A percentile compares a stretch with the other conserved stretches of the same genome.
These are phyloP conservation scores for Aspergillus neotritici DNA, from an alignment of 2,329 filamentous ascomycete genomes.

Conservation along the genomic window DNA sequence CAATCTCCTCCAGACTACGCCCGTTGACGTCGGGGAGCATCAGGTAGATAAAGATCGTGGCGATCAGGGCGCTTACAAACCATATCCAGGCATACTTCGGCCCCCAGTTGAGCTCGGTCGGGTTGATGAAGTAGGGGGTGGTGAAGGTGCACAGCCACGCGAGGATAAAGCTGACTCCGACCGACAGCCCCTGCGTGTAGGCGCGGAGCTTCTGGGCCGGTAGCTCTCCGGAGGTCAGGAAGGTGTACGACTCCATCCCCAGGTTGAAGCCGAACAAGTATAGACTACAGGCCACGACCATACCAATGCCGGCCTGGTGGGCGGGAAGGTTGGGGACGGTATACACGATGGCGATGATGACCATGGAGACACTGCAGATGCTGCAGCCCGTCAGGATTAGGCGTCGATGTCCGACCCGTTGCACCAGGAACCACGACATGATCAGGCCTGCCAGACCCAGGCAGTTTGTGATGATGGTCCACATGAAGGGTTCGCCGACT, in stretches of 20 bases:
- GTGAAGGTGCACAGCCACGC: constrained; percentile 31
- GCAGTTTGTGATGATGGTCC: constrained; percentile 47
- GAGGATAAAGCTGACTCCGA: constrained; percentile 45
- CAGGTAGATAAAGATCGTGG: constrained; percentile 19
- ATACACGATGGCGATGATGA: neutral
- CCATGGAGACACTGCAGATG: neutral
- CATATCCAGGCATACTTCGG: constrained; percentile 25
- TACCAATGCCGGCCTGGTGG: neutral
- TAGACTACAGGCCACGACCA: neutral
- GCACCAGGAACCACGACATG: neutral
- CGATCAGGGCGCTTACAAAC: constrained; percentile 13
- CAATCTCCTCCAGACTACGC: constrained; percentile 28
- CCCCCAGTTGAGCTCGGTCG: constrained; percentile 31
- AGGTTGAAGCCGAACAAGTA: neutral
- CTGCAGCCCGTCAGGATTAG: neutral
- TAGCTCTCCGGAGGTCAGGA: neutral
- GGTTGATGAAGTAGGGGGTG: constrained; percentile 38
- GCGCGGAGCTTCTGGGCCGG: neutral
- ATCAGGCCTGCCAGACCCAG: constrained; percentile 34
- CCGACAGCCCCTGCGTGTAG: constrained; percentile 26
- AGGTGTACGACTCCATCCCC: neutral
- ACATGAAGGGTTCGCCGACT: constrained; percentile 44
- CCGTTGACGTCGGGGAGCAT: constrained; percentile 29
- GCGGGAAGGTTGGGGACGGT: neutral
- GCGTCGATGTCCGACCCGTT: neutral